Conservation (phyloP, 371 early-diverging fungal species). For the Nematocida sp. region DNA sequence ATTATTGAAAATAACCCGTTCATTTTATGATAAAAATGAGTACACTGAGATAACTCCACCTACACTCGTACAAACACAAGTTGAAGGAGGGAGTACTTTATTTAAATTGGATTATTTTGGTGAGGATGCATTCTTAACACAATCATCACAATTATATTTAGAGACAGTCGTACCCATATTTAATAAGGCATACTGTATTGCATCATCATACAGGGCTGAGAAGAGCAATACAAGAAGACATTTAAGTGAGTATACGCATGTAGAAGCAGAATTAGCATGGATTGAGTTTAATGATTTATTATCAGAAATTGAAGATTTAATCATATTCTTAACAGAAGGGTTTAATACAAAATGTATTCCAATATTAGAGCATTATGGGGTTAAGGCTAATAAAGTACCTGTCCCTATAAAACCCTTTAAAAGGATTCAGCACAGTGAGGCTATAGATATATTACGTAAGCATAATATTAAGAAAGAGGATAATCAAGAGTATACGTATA, state of each 20-base stretch:
- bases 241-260: slow-evolving; percentile 94
- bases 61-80: slow-evolving; percentile 98
- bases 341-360: slow-evolving; percentile 76
- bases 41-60: slow-evolving; percentile 94
- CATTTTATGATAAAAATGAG: slow-evolving; percentile 78
- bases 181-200: slow-evolving; percentile 92
- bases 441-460: slow-evolving; percentile 79
- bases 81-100: slow-evolving; percentile 96
- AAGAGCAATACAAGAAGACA: slow-evolving; percentile 97
- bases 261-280: slow-evolving; percentile 94
- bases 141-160: slow-evolving; percentile 96
- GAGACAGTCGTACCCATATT: slow-evolving; percentile 92
- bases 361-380: slow-evolving; percentile 77
- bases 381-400: not conserved
- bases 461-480: slow-evolving; percentile 80
- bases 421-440: slow-evolving; percentile 91
- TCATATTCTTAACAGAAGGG: slow-evolving; percentile 79
- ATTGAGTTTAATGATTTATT: slow-evolving; percentile 86
- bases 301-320: slow-evolving; percentile 80
- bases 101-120: slow-evolving; percentile 95
- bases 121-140: slow-evolving; percentile 91
- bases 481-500: slow-evolving; percentile 87
- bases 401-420: slow-evolving; percentile 80
- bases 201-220: slow-evolving; percentile 98
- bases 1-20: slow-evolving; percentile 84